Percentiles rank a stretch among this genome's conserved stretches.
These are phyloP conservation scores for Bryum argenteum DNA, from an alignment of 225 moss, liverwort and hornwort genomes.

Conservation along the genomic window DNA sequence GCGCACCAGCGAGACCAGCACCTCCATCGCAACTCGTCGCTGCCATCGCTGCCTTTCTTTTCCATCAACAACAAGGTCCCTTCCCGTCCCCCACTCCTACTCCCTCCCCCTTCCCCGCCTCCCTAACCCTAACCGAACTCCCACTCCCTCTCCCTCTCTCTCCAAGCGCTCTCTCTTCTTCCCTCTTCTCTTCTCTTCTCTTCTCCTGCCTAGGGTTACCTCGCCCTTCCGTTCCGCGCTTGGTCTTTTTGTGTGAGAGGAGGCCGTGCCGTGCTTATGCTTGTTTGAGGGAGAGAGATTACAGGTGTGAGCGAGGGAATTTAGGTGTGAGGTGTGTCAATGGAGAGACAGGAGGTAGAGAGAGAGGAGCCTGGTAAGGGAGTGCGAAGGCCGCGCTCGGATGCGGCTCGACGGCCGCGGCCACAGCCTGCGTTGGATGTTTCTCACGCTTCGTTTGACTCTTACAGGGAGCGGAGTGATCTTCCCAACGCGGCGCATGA, in stretches of 20 bases:
- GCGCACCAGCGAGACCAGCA: conserved; percentile 31
- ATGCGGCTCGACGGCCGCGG: conserved; percentile 68
- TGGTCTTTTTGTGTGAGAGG: neutral
- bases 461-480: conserved; percentile 59
- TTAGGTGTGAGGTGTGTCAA: conserved; percentile 17
- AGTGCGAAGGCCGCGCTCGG: conserved; percentile 74
- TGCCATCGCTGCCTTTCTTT: conserved; percentile 18
- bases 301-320: neutral
- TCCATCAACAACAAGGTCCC: conserved; percentile 46
- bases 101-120: neutral
- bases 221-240: neutral
- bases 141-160: conserved; percentile 3
- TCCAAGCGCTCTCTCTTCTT: neutral
- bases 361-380: conserved; percentile 69
- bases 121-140: conserved; percentile 36
- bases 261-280: neutral
- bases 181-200: conserved; percentile 18
- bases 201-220: conserved; percentile 22
- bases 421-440: conserved; percentile 42
- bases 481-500: conserved; percentile 36
- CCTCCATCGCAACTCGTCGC: conserved; percentile 21
- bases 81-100: neutral
- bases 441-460: conserved; percentile 56
- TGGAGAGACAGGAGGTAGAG: conserved; percentile 51
- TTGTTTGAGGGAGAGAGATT: conserved; percentile 3